Base-by-base conservation (phyloP, 2,329 filamentous ascomycete genomes). In the Neobulgaria alba region DNA sequence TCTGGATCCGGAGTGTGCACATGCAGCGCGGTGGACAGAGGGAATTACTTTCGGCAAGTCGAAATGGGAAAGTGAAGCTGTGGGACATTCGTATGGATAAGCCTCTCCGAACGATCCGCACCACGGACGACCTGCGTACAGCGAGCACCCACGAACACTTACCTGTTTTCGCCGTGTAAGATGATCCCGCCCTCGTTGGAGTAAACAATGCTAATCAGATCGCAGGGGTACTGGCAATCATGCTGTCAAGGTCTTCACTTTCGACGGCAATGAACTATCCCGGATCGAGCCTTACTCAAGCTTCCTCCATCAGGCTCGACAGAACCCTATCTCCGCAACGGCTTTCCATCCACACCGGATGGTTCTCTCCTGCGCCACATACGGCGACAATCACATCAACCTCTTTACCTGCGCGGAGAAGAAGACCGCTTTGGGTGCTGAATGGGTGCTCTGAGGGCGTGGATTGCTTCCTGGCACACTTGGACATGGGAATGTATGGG, bases 261-360 rank as follows among this genome's bases (percentile, higher is more conserved):
- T 92, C 44, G 83, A 84, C 45, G 86, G 87, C 23, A 73, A 72
- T 39, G 76, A 85, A 50, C 77, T 96, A 35, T 92, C 85, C 4
- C 80, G 78, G 15, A 77, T 92, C 49, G 89, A 96, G 61, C 90
- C 90, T 0, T 93, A 95, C 62, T 87, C 85, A 34, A 87, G 83
- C 58, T 93, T 93, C 68, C 68, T 94, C 12, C 80, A 85, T 48
- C 82, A 88, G 55, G 87, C 79, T 58, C 82, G 85, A 38, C 80
- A 82, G 42, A 77, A 81, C 5, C 84, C 92, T 1, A 93, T 98
- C 51, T 81, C 88, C 3, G 77, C 85, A 26, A 95, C 90, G 7
- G 84, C 89, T 0, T 98, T 96, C 69, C 92, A 98, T 64, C 92
- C 92, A 1, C 92, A 98, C 62, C 79, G 84, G 38, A 89, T 94